Evolutionary conservation across 2,329 filamentous ascomycete species (phyloP).

Genomic region (Fusarium papillatum): DNA sequence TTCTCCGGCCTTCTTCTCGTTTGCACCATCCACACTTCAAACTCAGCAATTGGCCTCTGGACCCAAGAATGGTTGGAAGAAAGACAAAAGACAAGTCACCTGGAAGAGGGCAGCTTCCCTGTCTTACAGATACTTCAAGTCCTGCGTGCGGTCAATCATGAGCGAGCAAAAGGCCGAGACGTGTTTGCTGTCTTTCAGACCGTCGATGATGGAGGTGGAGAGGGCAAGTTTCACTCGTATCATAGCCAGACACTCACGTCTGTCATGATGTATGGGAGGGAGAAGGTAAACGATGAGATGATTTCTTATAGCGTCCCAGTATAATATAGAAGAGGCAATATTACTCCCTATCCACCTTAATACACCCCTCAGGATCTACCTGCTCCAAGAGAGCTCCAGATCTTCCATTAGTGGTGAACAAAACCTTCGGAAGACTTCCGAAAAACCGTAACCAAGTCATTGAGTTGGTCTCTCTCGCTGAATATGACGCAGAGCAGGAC

Average conservation of each 20-base stretch:
- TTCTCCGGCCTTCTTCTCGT: conserved; percentile 32
- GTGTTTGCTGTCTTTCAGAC: conserved; percentile 19
- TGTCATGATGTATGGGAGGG: conserved; percentile 13
- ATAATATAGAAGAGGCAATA: neutral
- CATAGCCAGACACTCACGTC: conserved; percentile 23
- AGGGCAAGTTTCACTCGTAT: conserved; percentile 32
- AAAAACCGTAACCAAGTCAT: neutral
- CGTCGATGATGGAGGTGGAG: conserved; percentile 22
- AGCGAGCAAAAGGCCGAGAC: conserved; percentile 19
- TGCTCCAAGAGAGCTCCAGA: neutral
- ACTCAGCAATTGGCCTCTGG: conserved; percentile 25
- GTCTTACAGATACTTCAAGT: conserved; percentile 32
- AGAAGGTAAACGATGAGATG: neutral
- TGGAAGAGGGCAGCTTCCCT: conserved; percentile 42
- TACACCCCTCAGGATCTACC: neutral
- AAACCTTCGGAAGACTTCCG: neutral
- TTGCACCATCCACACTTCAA: conserved; percentile 29
- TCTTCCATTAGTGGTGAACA: conserved; percentile 5
- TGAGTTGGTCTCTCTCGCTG: neutral
- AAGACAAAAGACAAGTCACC: conserved; percentile 4
- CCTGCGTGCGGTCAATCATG: conserved; percentile 22
- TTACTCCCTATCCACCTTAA: neutral
- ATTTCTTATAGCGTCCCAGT: neutral
- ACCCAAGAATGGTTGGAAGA: conserved; percentile 37
- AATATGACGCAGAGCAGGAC: neutral